phyloP scores from a whole-genome alignment of 768 basidiomycete genomes.

The Chiua virens region DNA sequence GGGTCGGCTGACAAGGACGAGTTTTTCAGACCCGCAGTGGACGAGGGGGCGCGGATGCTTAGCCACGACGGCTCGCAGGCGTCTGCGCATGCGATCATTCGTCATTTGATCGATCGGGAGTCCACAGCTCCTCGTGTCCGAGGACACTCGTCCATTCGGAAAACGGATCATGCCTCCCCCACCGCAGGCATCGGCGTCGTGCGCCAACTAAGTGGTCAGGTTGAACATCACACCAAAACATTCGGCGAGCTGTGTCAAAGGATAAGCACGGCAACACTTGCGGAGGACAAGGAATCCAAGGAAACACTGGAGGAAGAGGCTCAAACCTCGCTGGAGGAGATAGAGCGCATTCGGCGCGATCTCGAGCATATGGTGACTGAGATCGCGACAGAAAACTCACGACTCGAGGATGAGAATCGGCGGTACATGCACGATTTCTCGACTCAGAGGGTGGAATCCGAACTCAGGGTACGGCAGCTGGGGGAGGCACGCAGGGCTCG shows the following conservation, averaged over 20 bases:
- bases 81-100: conserved; percentile 48
- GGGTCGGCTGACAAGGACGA: conserved; percentile 35
- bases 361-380: conserved; percentile 38
- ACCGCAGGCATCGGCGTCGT: conserved; percentile 45
- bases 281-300: conserved; percentile 40
- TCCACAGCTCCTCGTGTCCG: conserved; percentile 44
- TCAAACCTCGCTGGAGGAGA: conserved; percentile 38
- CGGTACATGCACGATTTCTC: conserved; percentile 10
- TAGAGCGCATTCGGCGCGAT: conserved; percentile 41
- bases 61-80: conserved; percentile 40
- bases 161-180: conserved; percentile 42
- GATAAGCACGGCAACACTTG: conserved; percentile 40
- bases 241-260: conserved; percentile 40
- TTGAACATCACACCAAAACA: conserved; percentile 42
- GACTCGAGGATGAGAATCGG: conserved; percentile 25
- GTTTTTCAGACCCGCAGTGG: conserved; percentile 48
- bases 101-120: conserved; percentile 37
- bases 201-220: conserved; percentile 44
- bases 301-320: conserved; percentile 40
- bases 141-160: conserved; percentile 42
- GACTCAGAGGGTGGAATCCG: conserved; percentile 11
- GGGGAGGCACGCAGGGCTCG: conserved; percentile 21
- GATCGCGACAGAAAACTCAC: conserved; percentile 34
- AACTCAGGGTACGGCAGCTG: conserved; percentile 12
- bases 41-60: conserved; percentile 43